These are phyloP conservation scores for Ophiostoma tasmaniense DNA, from an alignment of 2,329 filamentous ascomycete species.

Conservation along the genomic window DNA sequence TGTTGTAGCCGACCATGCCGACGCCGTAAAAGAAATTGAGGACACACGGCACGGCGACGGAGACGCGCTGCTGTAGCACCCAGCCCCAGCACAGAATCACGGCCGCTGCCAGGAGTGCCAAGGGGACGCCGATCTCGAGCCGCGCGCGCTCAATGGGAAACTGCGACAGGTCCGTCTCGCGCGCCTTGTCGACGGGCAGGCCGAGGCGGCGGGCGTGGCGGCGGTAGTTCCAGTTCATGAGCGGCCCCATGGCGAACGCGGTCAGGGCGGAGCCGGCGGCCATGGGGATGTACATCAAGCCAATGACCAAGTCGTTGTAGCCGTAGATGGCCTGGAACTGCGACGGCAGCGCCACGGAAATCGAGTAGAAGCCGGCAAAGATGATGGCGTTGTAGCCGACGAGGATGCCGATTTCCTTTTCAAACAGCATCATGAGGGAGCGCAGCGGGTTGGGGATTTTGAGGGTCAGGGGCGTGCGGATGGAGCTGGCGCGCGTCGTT, in stretches of 20 bases:
- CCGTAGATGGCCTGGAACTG: conserved; percentile 42
- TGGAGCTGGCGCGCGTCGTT: conserved; percentile 2
- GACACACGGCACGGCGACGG: conserved; percentile 39
- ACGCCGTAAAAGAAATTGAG: conserved; percentile 40
- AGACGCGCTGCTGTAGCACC: conserved; percentile 36
- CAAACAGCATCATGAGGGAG: conserved; percentile 70
- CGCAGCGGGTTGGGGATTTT: conserved; percentile 61
- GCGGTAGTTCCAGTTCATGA: conserved; percentile 60
- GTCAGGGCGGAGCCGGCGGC: conserved; percentile 42
- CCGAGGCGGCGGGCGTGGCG: conserved; percentile 48
- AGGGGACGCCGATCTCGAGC: conserved; percentile 40
- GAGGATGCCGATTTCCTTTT: conserved; percentile 63
- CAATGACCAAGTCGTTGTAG: conserved; percentile 46
- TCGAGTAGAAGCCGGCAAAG: conserved; percentile 43
- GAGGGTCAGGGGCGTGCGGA: conserved; percentile 16
- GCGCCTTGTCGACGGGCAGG: conserved; percentile 44
- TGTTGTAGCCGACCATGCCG: conserved; percentile 46
- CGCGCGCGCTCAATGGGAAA: conserved; percentile 45
- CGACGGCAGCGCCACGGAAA: conserved; percentile 37
- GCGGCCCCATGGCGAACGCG: conserved; percentile 39
- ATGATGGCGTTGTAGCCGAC: conserved; percentile 37
- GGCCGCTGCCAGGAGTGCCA: conserved; percentile 42
- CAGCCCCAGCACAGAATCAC: conserved; percentile 45
- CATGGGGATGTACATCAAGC: conserved; percentile 45
- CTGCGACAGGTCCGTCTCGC: conserved; percentile 39